Evolutionary conservation across 1,284 basidiomycete species (phyloP), one percentile per base, ranked within the genome.

Genomic region (Cystobasidium pallidum): DNA sequence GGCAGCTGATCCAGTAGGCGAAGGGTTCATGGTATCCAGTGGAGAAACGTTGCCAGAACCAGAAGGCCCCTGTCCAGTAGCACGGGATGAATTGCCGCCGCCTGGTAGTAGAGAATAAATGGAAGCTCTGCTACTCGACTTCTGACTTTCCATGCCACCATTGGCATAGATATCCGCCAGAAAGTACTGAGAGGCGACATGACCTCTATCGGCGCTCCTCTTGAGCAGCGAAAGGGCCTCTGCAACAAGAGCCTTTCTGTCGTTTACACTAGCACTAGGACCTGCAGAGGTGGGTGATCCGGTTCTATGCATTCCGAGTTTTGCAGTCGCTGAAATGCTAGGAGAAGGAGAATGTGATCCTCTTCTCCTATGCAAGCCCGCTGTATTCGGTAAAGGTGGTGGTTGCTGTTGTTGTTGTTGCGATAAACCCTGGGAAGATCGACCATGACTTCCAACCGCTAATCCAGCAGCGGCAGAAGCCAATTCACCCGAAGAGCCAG

Each of bases 161-260:
- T 80, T 98, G 49, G 94, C 91, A 80, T 91, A 98, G 83, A 94
- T 97, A 83, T 99, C 95, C 26, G 93, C 95, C 75, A 98, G 86
- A 82, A 97, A 95, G 84, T 97, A 98, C 81, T 98, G 94, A 0
- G 92, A 92, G 77, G 93, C 88, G 55, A 91, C 88, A 81, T 97
- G 94, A 0, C 95, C 94, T 71, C 95, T 86, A 81, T 96, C 92
- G 0, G 94, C 94, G 70, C 95, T 88, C 52, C 89, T 88, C 79
- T 94, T 94, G 74, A 98, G 86, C 61, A 98, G 84, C 0, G 85
- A 83, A 13, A 88, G 90, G 3, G 94, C 94, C 82, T 98, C 95
- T 70, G 88, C 88, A 76, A 92, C 84, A 78, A 95, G 86, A 76
- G 91, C 91, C 76, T 94, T 91, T 72, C 89, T 43, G 34, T 72